A percentile compares a stretch with the other conserved stretches of the same genome.
Evolutionary conservation across 306 rosid species (phyloP).

Genomic region (Vigna reflexopilosa): DNA sequence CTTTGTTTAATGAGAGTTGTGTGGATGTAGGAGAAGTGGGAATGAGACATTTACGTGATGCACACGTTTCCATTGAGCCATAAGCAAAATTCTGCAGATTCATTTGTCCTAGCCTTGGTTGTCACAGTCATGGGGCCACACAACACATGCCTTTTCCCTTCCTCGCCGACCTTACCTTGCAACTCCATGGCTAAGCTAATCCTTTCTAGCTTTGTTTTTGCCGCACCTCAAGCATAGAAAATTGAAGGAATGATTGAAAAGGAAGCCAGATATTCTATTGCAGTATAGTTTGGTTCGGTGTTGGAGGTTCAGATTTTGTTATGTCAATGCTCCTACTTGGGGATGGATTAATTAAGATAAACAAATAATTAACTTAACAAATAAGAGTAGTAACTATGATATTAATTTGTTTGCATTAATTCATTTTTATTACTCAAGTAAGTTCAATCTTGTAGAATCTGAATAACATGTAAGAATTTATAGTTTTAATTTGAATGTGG

Average conservation of each 20-base stretch:
- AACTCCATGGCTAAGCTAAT: constrained; percentile 16
- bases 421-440: too few relatives aligned
- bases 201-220: constrained; percentile 6
- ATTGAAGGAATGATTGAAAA: neutral
- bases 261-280: neutral
- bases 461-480: too few relatives aligned
- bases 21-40: constrained; percentile 39
- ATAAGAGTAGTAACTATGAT: too few relatives aligned
- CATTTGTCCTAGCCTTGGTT: constrained; percentile 41
- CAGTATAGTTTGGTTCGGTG: neutral
- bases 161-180: constrained; percentile 48
- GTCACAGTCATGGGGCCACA: constrained; percentile 28
- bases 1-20: constrained; percentile 27
- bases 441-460: too few relatives aligned
- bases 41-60: constrained; percentile 44
- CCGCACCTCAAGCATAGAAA: neutral
- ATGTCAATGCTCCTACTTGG: neutral
- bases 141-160: constrained; percentile 27
- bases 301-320: neutral
- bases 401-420: too few relatives aligned
- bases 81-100: constrained; percentile 24
- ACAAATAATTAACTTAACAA: neutral
- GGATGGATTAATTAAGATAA: neutral
- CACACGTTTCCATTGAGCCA: constrained; percentile 30
- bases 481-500: neutral